Percentiles rank a stretch among this genome's conserved stretches.
Evolutionary conservation across 1,139 yeast genomes (phyloP).

Genomic region (Diutina ranongensis): DNA sequence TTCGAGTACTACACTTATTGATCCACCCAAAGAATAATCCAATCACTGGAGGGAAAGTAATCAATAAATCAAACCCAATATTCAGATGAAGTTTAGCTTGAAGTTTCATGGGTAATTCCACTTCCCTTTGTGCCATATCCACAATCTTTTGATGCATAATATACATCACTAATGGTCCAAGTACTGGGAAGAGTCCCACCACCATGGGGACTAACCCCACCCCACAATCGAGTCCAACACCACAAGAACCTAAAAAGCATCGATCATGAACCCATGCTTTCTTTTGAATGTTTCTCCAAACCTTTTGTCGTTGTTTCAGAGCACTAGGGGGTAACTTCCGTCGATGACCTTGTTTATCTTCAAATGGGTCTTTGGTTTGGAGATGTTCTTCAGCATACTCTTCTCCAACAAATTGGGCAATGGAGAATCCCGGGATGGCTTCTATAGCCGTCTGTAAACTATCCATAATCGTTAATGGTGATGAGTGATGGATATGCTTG

Average conservation of each 20-base stretch:
- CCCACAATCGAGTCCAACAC: conserved; percentile 61
- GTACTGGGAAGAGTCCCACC: conserved; percentile 52
- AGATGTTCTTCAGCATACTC: conserved; percentile 51
- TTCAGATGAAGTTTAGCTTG: conserved; percentile 65
- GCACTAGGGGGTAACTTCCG: conserved; percentile 38
- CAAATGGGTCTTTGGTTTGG: conserved; percentile 60
- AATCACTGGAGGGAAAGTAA: conserved; percentile 67
- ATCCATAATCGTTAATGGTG: no score
- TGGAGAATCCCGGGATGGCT: not conserved
- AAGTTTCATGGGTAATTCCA: conserved; percentile 47
- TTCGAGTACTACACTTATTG: conserved; percentile 79
- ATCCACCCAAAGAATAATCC: conserved; percentile 74
- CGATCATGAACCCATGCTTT: conserved; percentile 82
- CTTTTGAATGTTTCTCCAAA: conserved; percentile 62
- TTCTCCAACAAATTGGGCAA: conserved; percentile 2
- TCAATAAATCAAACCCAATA: conserved; percentile 57
- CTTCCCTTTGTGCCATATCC: conserved; percentile 39
- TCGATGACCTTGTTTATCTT: conserved; percentile 44
- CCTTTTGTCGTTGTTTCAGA: conserved; percentile 48
- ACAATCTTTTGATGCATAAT: conserved; percentile 61
- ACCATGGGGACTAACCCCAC: conserved; percentile 65
- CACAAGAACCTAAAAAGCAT: conserved; percentile 67
- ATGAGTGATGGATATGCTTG: not conserved
- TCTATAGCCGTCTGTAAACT: not conserved
- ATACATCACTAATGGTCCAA: conserved; percentile 78